These are phyloP conservation scores for Ophiosphaerella korrae DNA, from an alignment of 2,329 filamentous ascomycete genomes.

Conservation along the genomic window DNA sequence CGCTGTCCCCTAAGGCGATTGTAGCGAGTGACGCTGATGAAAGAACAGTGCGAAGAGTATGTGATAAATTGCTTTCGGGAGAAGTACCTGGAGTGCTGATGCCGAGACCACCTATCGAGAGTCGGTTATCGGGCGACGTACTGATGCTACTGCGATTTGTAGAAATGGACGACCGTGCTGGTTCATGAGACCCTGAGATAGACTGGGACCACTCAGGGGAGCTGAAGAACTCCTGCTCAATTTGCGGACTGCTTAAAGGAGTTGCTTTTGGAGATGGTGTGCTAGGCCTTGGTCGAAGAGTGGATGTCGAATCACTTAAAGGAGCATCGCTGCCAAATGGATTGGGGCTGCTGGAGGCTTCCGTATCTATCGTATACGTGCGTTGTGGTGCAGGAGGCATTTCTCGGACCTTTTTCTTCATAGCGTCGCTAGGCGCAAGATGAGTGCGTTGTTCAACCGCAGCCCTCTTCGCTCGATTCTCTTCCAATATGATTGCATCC, in stretches of 20 bases:
- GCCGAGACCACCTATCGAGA: constrained; percentile 3
- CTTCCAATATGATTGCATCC: constrained; percentile 37
- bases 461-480: constrained; percentile 36
- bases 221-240: constrained; percentile 19
- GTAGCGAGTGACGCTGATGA: constrained; percentile 30
- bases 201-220: constrained; percentile 21
- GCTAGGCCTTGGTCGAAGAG: constrained; percentile 15
- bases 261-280: constrained; percentile 18
- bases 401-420: constrained; percentile 30
- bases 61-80: constrained; percentile 21
- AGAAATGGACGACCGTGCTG: constrained; percentile 23
- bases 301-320: constrained; percentile 18
- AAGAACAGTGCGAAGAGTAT: constrained; percentile 16
- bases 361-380: constrained; percentile 33
- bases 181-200: constrained; percentile 1
- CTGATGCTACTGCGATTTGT: constrained; percentile 19
- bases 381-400: constrained; percentile 32
- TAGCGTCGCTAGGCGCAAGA: constrained; percentile 36
- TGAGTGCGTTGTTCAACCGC: constrained; percentile 30
- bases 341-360: constrained; percentile 25
- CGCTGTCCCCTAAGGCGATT: constrained; percentile 31
- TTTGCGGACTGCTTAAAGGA: constrained; percentile 17
- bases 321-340: constrained; percentile 11
- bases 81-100: constrained; percentile 26
- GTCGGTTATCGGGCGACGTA: too few species aligned